Conservation (phyloP, 495 filamentous ascomycete species). For the Aspergillus indologenus region DNA sequence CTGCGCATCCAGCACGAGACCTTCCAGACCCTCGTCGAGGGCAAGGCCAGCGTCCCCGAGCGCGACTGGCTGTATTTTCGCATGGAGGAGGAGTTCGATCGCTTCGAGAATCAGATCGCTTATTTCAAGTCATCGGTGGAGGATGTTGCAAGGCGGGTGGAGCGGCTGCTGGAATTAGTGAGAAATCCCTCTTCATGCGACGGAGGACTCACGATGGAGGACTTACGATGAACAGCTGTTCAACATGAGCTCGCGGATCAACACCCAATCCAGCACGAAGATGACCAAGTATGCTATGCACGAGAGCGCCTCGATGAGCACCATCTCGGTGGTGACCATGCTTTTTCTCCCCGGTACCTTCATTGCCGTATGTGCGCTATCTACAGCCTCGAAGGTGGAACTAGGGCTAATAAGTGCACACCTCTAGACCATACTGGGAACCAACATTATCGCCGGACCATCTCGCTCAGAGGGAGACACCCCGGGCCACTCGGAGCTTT, state of each 20-base stretch:
- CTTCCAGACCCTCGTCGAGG: constrained; percentile 10
- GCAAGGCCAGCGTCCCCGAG: neutral
- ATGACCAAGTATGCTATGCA: constrained; percentile 16
- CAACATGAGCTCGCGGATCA: constrained; percentile 13
- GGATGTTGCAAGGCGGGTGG: constrained; percentile 10
- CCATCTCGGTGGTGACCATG: constrained; percentile 12
- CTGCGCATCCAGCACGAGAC: constrained; percentile 12
- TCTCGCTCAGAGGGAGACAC: neutral
- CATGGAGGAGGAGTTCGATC: constrained; percentile 13
- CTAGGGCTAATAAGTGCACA: neutral
- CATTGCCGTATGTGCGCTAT: constrained; percentile 10
- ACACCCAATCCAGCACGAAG: constrained; percentile 12
- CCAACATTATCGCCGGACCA: constrained; percentile 9
- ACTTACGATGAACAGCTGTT: neutral
- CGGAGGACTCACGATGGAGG: neutral
- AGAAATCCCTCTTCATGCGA: neutral
- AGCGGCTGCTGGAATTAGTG: constrained; percentile 7
- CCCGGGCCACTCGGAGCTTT: neutral
- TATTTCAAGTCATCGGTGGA: constrained; percentile 15
- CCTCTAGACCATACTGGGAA: constrained; percentile 4
- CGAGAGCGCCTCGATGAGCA: constrained; percentile 13
- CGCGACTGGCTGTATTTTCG: constrained; percentile 13
- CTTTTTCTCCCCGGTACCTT: constrained; percentile 13
- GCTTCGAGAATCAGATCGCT: constrained; percentile 12
- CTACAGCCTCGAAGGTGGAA: neutral